Conservation (phyloP, 345 rosid genomes). For the Turnera subulata region DNA sequence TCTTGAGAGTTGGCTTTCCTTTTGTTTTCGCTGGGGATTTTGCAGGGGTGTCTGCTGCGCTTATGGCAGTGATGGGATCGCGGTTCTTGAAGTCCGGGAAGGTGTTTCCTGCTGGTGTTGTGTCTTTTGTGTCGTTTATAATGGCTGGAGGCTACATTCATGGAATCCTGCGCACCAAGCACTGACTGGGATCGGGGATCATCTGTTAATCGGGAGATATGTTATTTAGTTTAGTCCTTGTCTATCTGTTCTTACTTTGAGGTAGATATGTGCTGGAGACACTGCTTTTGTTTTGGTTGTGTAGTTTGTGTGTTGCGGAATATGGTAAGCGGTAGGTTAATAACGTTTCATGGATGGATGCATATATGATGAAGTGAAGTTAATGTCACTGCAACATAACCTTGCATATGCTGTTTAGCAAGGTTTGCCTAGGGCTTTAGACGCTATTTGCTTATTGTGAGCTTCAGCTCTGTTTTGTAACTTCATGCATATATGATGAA, state of each 20-base stretch:
- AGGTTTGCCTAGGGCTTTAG: too few relatives aligned
- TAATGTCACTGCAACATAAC: too few relatives aligned
- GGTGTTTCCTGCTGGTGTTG: conserved; percentile 83
- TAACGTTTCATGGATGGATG: too few relatives aligned
- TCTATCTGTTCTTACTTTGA: background rate
- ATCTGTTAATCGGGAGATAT: background rate
- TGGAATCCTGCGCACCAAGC: conserved; percentile 63
- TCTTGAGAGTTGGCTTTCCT: background rate
- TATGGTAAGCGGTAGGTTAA: too few relatives aligned
- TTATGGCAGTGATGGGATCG: conserved; percentile 76
- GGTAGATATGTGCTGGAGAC: conserved; percentile 3
- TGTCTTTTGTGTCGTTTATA: conserved; percentile 63
- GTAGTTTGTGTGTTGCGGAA: too few relatives aligned
- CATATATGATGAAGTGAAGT: too few relatives aligned
- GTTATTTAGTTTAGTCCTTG: background rate
- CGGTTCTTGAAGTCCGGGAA: conserved; percentile 74
- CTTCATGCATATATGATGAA: too few relatives aligned
- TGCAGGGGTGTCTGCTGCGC: conserved; percentile 66
- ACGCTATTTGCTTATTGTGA: too few relatives aligned
- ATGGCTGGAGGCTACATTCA: conserved; percentile 87
- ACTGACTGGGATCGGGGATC: conserved; percentile 19
- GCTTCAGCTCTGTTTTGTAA: too few relatives aligned
- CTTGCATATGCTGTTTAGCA: too few relatives aligned
- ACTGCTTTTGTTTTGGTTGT: too few relatives aligned
- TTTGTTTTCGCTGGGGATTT: conserved; percentile 1